phyloP scores from a whole-genome alignment of 2,329 filamentous ascomycete genomes.

The Penicillium sp. region DNA sequence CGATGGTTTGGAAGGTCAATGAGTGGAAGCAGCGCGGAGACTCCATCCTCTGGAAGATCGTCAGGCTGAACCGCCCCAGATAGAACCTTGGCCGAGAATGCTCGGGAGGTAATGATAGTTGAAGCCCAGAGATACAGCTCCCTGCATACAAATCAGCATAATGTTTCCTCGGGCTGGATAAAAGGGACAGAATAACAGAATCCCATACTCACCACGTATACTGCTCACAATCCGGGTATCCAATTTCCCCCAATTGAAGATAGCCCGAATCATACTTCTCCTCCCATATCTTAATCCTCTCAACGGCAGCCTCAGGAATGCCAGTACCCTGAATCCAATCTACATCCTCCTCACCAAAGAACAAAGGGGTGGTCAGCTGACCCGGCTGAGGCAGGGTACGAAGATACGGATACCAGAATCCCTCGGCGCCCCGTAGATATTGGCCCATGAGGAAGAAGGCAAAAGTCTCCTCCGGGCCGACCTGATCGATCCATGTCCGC shows the following conservation, averaged over 20 bases:
- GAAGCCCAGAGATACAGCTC: slow-evolving; percentile 49
- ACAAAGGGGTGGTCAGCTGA: slow-evolving; percentile 61
- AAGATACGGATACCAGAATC: slow-evolving; percentile 70
- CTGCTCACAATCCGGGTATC: slow-evolving; percentile 31
- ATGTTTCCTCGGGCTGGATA: not conserved
- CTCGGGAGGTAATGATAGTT: slow-evolving; percentile 46
- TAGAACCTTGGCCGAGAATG: slow-evolving; percentile 47
- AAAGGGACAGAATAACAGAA: not conserved
- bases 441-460: slow-evolving; percentile 70
- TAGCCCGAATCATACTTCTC: slow-evolving; percentile 39
- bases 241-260: slow-evolving; percentile 31
- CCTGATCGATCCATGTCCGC: slow-evolving; percentile 48
- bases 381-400: slow-evolving; percentile 63
- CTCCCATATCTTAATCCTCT: slow-evolving; percentile 38
- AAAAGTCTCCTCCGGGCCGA: slow-evolving; percentile 60
- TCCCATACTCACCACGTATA: slow-evolving; percentile 41
- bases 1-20: slow-evolving; percentile 73
- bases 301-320: slow-evolving; percentile 35
- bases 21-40: slow-evolving; percentile 68
- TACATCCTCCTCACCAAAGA: slow-evolving; percentile 63
- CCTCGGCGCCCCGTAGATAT: slow-evolving; percentile 57
- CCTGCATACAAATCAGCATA: slow-evolving; percentile 30
- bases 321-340: slow-evolving; percentile 47
- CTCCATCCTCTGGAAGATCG: slow-evolving; percentile 55
- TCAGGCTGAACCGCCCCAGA: slow-evolving; percentile 36